phyloP scores from a whole-genome alignment of 352 stramenopile species.

The Globisporangium recalcitrans region DNA sequence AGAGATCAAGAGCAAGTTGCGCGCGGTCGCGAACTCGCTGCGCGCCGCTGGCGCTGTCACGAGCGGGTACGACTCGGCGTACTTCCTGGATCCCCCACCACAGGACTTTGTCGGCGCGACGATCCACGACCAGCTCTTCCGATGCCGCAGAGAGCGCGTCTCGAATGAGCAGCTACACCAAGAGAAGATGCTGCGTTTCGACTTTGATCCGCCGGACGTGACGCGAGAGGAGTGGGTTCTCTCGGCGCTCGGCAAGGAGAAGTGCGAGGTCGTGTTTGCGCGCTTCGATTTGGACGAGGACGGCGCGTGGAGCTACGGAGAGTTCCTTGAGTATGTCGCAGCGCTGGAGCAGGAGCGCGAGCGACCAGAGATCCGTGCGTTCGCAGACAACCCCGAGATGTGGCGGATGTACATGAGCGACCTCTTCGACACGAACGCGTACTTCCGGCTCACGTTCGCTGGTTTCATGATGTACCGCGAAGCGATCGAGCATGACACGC shows the following conservation, averaged over 20 bases:
- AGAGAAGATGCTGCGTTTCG: constrained; percentile 27
- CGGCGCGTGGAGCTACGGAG: constrained; percentile 41
- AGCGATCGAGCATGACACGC: constrained; percentile 33
- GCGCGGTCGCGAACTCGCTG: constrained; percentile 32
- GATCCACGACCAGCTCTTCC: constrained; percentile 32
- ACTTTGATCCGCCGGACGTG: constrained; percentile 41
- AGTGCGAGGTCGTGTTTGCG: constrained; percentile 45
- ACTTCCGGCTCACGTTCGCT: constrained; percentile 42
- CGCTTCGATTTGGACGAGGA: constrained; percentile 54
- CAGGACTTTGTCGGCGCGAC: constrained; percentile 15
- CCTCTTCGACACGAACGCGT: constrained; percentile 32
- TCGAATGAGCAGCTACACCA: constrained; percentile 15
- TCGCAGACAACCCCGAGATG: constrained; percentile 33
- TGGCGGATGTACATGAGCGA: constrained; percentile 73
- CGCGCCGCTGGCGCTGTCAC: constrained; percentile 42
- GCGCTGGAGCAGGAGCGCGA: constrained; percentile 22
- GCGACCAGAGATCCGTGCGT: constrained; percentile 26
- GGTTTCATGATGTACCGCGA: constrained; percentile 59
- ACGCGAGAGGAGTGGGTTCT: constrained; percentile 31
- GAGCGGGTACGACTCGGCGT: constrained; percentile 47
- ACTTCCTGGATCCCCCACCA: constrained; percentile 35
- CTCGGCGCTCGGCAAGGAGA: constrained; percentile 35
- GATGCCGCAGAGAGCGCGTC: constrained; percentile 16
- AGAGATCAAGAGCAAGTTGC: constrained; percentile 37
- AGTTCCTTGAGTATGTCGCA: constrained; percentile 61